phyloP scores from a whole-genome alignment of 192 early-diverging fungal species.

The Phycomyces nitens region DNA sequence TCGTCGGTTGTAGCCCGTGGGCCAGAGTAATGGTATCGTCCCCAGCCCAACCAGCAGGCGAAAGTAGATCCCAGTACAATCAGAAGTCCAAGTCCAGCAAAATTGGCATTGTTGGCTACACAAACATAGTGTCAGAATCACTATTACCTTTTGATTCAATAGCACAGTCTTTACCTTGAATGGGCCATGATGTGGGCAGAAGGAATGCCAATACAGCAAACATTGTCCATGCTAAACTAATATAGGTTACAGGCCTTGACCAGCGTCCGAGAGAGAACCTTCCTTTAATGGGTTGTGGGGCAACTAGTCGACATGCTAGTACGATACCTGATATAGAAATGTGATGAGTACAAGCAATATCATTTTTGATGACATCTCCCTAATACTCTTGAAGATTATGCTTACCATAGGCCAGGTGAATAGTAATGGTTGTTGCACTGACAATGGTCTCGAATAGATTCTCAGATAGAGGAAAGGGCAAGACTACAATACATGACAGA shows the following conservation, averaged over 20 bases:
- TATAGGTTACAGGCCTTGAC: slow-evolving; percentile 15
- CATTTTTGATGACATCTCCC: neutral
- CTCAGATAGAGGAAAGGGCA: slow-evolving; percentile 26
- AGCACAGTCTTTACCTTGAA: too few species aligned
- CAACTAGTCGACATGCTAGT: slow-evolving; percentile 14
- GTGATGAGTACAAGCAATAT: too few species aligned
- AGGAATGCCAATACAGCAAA: slow-evolving; percentile 27
- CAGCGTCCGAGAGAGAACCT: slow-evolving; percentile 24
- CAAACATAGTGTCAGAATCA: too few species aligned
- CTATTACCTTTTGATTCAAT: too few species aligned
- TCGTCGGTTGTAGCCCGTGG: slow-evolving; percentile 11
- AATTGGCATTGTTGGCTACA: slow-evolving; percentile 23
- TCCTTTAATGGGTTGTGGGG: slow-evolving; percentile 4
- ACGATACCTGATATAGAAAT: slow-evolving; percentile 13
- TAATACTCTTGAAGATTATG: too few species aligned
- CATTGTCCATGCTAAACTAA: slow-evolving; percentile 24
- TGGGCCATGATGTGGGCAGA: slow-evolving; percentile 30
- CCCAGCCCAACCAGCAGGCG: slow-evolving; percentile 15
- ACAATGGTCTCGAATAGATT: slow-evolving; percentile 28
- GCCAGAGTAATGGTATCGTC: slow-evolving; percentile 12
- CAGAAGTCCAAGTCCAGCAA: slow-evolving; percentile 17
- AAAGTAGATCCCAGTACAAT: slow-evolving; percentile 7
- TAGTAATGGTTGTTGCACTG: slow-evolving; percentile 24
- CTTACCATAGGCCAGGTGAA: slow-evolving; percentile 31
- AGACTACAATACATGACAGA: slow-evolving; percentile 14